Percentiles rank a stretch among this genome's conserved stretches.
Conservation (phyloP, 2,329 filamentous ascomycete genomes). For the Fusarium musae region DNA sequence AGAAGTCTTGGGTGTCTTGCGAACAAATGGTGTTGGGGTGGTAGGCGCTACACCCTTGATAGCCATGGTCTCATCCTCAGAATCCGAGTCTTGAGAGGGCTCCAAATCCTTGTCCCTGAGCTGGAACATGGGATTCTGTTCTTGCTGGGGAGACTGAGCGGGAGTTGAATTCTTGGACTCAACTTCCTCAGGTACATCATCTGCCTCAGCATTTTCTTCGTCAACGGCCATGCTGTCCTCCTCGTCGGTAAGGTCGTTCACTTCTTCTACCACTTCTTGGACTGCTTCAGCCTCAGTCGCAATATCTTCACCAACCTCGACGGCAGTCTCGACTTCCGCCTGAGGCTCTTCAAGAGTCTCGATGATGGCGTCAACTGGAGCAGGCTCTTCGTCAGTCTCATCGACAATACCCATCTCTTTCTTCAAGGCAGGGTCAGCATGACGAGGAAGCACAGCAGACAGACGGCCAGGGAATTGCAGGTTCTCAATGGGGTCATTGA, state of each 20-base stretch:
- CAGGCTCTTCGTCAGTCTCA: conserved; percentile 33
- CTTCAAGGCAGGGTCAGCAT: conserved; percentile 53
- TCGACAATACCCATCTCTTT: conserved; percentile 49
- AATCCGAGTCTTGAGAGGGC: conserved; percentile 56
- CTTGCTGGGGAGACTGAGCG: conserved; percentile 24
- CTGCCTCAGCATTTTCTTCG: conserved; percentile 20
- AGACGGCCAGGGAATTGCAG: conserved; percentile 58
- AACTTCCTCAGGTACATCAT: conserved; percentile 17
- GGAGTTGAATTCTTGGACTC: conserved; percentile 3
- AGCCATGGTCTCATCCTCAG: conserved; percentile 61
- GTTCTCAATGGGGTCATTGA: conserved; percentile 49
- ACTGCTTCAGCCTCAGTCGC: not conserved
- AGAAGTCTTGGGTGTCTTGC: conserved; percentile 42
- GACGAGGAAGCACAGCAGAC: conserved; percentile 57
- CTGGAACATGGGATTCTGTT: conserved; percentile 46
- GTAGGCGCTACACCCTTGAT: conserved; percentile 49
- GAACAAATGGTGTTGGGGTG: conserved; percentile 55
- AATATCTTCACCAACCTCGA: not conserved
- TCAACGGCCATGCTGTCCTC: conserved; percentile 44
- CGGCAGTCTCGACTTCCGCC: not conserved
- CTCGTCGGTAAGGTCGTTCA: conserved; percentile 27
- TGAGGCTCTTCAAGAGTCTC: not conserved
- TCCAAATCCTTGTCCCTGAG: conserved; percentile 61
- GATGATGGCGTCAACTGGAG: not conserved
- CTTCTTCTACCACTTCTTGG: conserved; percentile 16